Evolutionary conservation across 257 asterid genomes (phyloP), one percentile per base, ranked within the genome.

Genomic region (Euphrasia confusa): DNA sequence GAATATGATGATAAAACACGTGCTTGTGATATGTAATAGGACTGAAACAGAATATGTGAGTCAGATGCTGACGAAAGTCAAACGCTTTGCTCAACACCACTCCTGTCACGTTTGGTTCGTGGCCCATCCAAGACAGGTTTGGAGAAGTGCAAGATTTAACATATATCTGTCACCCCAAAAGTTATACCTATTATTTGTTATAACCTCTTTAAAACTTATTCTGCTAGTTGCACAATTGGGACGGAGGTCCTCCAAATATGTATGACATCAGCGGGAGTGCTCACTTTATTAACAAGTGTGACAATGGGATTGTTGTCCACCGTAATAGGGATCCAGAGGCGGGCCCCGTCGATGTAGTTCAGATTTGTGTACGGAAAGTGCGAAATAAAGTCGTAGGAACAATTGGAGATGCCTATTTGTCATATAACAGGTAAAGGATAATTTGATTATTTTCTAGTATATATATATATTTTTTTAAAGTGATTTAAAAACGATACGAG

Each of bases 261-360:
- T 87, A 93, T 4, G 99, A 93, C 76, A 93, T 93, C 60, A 93
- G 99, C 47, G 99, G 99, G 72, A 93, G 99, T 68, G 99, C 97
- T 40, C 97, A 93, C 77, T 93, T 93, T 72, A 86, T 89, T 59
- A 93, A 93, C 84, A 93, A 93, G 78, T 93, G 99, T 42, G 99
- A 93, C 64, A 93, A 89, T 55, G 99, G 99, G 72, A 81, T 93
- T 21, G 96, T 89, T 58, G 67, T 93, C 83, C 99, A 89, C 67
- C 97, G 97, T 33, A 89, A 89, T 73, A 74, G 96, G 78, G 96
- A 84, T 71, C 91, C 96, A 9, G 93, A 77, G 13, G 82, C 83
- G 49, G 97, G 96, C 17, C 95, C 96, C 9, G 27, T 89, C 8
- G 95, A 93, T 73, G 30, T 75, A 70, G 97, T 93, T 74, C 71